These are phyloP conservation scores for Fusarium paranaense DNA, from an alignment of 2,329 filamentous ascomycete genomes.

Conservation along the genomic window DNA sequence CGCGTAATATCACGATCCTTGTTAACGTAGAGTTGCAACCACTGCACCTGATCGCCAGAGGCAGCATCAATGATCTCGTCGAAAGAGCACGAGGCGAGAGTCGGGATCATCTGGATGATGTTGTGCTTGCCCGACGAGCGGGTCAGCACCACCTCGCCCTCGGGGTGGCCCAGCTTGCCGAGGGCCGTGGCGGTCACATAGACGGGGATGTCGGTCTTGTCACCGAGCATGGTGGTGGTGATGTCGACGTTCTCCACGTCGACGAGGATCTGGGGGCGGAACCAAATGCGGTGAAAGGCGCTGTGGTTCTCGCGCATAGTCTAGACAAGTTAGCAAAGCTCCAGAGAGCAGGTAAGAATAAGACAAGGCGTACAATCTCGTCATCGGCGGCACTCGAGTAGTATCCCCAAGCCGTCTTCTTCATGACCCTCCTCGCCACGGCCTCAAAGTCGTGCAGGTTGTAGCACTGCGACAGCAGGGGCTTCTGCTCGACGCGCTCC, in stretches of 20 bases:
- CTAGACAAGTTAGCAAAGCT: conserved; percentile 55
- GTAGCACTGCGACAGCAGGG: conserved; percentile 86
- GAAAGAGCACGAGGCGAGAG: conserved; percentile 94
- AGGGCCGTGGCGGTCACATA: conserved; percentile 97
- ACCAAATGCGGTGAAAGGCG: conserved; percentile 97
- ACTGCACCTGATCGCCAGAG: conserved; percentile 85
- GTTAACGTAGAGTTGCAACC: conserved; percentile 98
- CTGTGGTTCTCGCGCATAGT: conserved; percentile 95
- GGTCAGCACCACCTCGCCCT: conserved; percentile 93
- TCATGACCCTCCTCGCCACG: conserved; percentile 91
- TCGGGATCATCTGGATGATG: conserved; percentile 98
- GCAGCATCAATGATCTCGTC: conserved; percentile 95
- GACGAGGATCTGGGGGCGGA: conserved; percentile 88
- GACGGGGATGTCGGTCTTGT: conserved; percentile 86
- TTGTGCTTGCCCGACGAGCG: conserved; percentile 86
- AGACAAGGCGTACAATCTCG: conserved; percentile 53
- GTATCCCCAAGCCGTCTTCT: conserved; percentile 96
- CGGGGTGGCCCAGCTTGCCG: conserved; percentile 92
- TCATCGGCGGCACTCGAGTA: conserved; percentile 86
- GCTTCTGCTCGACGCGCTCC: conserved; percentile 80
- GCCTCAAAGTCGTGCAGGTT: conserved; percentile 97
- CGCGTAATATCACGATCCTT: conserved; percentile 92
- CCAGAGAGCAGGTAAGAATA: neutral
- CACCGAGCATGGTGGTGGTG: conserved; percentile 93
- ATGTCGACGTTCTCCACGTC: conserved; percentile 91